Base-by-base conservation (phyloP, 495 filamentous ascomycete species). In the Pyrenopolyporus hunteri region DNA sequence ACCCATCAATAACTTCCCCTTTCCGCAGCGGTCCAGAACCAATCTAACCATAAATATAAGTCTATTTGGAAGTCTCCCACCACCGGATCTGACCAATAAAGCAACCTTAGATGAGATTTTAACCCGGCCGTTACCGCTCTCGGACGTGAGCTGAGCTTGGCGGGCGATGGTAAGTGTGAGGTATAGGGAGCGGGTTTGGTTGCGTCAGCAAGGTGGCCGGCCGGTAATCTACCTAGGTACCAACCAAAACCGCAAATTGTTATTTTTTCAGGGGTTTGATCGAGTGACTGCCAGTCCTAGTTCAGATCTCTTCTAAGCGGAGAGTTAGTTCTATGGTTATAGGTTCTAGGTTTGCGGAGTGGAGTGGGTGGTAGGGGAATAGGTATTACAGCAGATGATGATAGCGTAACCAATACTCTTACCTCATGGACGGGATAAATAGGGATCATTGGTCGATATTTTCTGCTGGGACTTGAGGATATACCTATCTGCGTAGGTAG, bases 71-170 rank as follows among this genome's bases (percentile, higher is more conserved):
- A n/a, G n/a, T n/a, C n/a, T n/a, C n/a, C n/a, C n/a, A n/a, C n/a
- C n/a, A n/a, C n/a, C n/a, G n/a, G n/a, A 42, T 32, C n/a, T 40
- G 44, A 49, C 19, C 54, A 49, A 58, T 50, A 57, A 40, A 47
- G 43, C 39, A 32, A 57, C 53, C 2, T 48, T 17, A 31, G 19
- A 48, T 42, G 14, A 56, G 40, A 46, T 10, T 19, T 47, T 29
- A 33, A 11, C 5, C 6, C 23, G 2, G n/a, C n/a, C n/a, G 7
- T 26, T 25, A 26, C 16, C n/a, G 20, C 13, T 31, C 6, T 48
- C 26, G 43, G 33, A 43, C 53, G 43, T 36, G 33, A 28, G 33
- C 42, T 28, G 44, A 40, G 43, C 14, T 16, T 37, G 22, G 31
- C 11, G 9, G 2, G 23, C 19, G 23, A 16, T 17, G 39, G 9